phyloP scores from a whole-genome alignment of 2,329 filamentous ascomycete species.

The Botrytis porri region DNA sequence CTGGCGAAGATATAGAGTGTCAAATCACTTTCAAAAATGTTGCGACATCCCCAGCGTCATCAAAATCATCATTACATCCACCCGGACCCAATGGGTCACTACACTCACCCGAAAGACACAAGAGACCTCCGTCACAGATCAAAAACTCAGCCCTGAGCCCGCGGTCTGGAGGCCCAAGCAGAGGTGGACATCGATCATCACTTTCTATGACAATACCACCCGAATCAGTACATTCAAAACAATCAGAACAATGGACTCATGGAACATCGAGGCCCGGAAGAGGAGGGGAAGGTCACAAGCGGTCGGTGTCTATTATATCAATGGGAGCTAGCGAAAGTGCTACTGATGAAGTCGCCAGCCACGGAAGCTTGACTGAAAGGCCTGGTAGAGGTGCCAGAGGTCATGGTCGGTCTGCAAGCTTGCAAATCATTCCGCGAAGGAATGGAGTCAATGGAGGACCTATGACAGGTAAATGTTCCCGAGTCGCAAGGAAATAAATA shows the following conservation, averaged over 20 bases:
- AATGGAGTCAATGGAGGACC: slow-evolving; percentile 42
- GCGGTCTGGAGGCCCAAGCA: slow-evolving; percentile 42
- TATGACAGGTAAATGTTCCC: slow-evolving; percentile 40
- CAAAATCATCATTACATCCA: slow-evolving; percentile 31
- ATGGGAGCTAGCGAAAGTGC: slow-evolving; percentile 55
- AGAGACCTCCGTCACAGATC: slow-evolving; percentile 34
- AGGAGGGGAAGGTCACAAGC: slow-evolving; percentile 61
- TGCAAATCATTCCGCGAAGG: slow-evolving; percentile 65
- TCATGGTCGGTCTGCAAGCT: slow-evolving; percentile 75
- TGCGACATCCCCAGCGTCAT: slow-evolving; percentile 29
- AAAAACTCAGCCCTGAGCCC: slow-evolving; percentile 49
- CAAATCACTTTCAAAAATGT: slow-evolving; percentile 96
- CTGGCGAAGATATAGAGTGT: slow-evolving; percentile 93
- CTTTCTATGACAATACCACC: slow-evolving; percentile 60
- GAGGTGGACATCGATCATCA: slow-evolving; percentile 61
- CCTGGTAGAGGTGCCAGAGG: slow-evolving; percentile 55
- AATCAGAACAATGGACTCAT: slow-evolving; percentile 29
- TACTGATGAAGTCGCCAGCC: slow-evolving; percentile 36
- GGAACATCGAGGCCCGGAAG: slow-evolving; percentile 26
- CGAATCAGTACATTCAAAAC: slow-evolving; percentile 21
- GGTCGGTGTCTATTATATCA: slow-evolving; percentile 80
- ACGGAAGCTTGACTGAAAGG: slow-evolving; percentile 40
- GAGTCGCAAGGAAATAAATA: background rate
- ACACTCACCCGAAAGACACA: slow-evolving; percentile 32
- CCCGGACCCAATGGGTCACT: slow-evolving; percentile 30